phyloP scores from a whole-genome alignment of 371 early-diverging fungal genomes.

The Circinella umbellata region DNA sequence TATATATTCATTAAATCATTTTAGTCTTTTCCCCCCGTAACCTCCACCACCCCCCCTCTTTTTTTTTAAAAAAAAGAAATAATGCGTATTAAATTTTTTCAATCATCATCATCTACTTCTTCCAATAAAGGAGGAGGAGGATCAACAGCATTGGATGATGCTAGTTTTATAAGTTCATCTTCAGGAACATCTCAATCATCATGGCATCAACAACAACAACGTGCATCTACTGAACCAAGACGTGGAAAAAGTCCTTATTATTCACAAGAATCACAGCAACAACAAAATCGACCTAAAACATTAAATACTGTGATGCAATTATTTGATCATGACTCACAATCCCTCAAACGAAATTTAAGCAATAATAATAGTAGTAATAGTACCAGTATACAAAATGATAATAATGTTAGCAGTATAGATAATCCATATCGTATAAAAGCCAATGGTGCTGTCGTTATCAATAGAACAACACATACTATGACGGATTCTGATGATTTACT shows the following conservation, averaged over 20 bases:
- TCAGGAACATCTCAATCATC: not conserved
- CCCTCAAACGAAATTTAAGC: not conserved
- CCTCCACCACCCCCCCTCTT: too few species aligned
- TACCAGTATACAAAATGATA: not conserved
- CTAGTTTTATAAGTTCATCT: not conserved
- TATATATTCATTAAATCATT: too few species aligned
- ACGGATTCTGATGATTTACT: not conserved
- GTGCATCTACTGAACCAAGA: constrained; percentile 11
- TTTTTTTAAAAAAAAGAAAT: not conserved
- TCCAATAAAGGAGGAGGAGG: not conserved
- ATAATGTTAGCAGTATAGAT: not conserved
- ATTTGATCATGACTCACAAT: constrained; percentile 7
- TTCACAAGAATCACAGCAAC: not conserved
- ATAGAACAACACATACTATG: not conserved
- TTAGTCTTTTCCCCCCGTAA: too few species aligned
- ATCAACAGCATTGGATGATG: not conserved
- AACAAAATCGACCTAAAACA: constrained; percentile 1
- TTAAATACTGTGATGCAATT: constrained; percentile 11
- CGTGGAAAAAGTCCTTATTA: not conserved
- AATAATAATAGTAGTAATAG: too few species aligned
- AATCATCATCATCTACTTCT: not conserved
- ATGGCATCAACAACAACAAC: constrained; percentile 1
- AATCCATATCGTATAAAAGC: constrained; percentile 11
- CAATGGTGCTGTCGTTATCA: constrained; percentile 7
- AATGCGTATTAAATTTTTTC: not conserved